phyloP scores from a whole-genome alignment of 768 basidiomycete genomes.

The Lactifluus subvellereus region DNA sequence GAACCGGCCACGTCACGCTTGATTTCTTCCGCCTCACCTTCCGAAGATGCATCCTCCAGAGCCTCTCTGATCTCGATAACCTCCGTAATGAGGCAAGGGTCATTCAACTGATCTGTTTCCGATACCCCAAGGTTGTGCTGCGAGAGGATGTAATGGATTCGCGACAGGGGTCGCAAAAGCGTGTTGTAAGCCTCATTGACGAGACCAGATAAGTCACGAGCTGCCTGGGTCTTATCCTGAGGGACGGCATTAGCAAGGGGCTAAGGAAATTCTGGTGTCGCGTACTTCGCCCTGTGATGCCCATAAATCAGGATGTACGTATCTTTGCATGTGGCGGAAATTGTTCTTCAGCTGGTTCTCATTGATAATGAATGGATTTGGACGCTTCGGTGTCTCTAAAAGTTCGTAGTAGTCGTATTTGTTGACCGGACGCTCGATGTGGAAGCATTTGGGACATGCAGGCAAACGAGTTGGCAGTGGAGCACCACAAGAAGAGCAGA shows the following conservation, averaged over 20 bases:
- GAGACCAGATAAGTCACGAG: constrained; percentile 61
- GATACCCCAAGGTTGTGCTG: constrained; percentile 50
- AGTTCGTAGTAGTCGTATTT: constrained; percentile 60
- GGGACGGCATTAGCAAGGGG: neutral
- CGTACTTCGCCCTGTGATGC: constrained; percentile 55
- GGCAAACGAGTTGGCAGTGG: constrained; percentile 60
- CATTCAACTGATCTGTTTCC: constrained; percentile 69
- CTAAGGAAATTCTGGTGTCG: neutral
- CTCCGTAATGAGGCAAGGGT: constrained; percentile 63
- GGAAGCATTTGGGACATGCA: constrained; percentile 68
- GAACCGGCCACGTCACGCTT: constrained; percentile 50
- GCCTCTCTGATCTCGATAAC: constrained; percentile 76
- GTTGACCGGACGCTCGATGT: constrained; percentile 50
- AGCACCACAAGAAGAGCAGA: constrained; percentile 59
- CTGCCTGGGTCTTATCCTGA: constrained; percentile 53
- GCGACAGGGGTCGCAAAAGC: constrained; percentile 62
- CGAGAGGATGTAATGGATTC: constrained; percentile 77
- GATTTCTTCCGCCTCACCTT: constrained; percentile 46
- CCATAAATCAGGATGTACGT: constrained; percentile 87
- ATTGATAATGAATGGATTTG: constrained; percentile 71
- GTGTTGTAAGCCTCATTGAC: constrained; percentile 81
- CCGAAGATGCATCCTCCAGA: constrained; percentile 57
- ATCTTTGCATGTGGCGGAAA: constrained; percentile 67
- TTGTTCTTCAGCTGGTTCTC: constrained; percentile 49
- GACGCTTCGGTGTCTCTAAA: constrained; percentile 53